Conservation (phyloP, 192 early-diverging fungal genomes). For the Umbelopsis sp. region DNA sequence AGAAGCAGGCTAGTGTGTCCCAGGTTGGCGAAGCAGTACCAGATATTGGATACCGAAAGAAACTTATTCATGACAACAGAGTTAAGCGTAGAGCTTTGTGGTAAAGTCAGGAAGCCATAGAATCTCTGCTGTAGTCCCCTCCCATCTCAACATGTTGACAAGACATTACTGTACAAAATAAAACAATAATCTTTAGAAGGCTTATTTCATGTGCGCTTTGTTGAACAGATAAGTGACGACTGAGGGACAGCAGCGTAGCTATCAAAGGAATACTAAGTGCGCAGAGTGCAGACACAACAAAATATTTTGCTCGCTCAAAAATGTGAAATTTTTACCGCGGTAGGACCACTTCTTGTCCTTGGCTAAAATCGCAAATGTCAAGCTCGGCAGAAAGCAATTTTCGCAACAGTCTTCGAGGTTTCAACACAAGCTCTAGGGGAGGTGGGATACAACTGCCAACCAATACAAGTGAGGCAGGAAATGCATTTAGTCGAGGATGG, state of each 20-base stretch:
- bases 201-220: neutral
- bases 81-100: conserved; percentile 37
- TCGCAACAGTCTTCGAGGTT: conserved; percentile 49
- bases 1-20: neutral
- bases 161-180: conserved; percentile 13
- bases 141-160: neutral
- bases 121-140: neutral
- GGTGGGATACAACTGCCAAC: conserved; percentile 27
- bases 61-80: conserved; percentile 32
- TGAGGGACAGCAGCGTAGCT: too few species aligned
- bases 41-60: conserved; percentile 33
- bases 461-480: neutral
- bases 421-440: conserved; percentile 37
- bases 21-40: neutral
- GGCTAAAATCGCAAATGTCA: conserved; percentile 31
- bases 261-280: neutral
- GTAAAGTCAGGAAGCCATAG: neutral
- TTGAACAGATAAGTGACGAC: neutral
- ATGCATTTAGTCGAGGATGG: conserved; percentile 7
- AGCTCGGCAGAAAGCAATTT: conserved; percentile 48
- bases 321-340: too few species aligned
- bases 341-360: too few species aligned
- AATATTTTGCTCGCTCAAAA: too few species aligned
- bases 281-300: neutral
- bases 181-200: neutral